Percentiles rank a stretch among this genome's conserved stretches.
phyloP scores from a whole-genome alignment of 306 rosid species.

The Crataegus laevigata region DNA sequence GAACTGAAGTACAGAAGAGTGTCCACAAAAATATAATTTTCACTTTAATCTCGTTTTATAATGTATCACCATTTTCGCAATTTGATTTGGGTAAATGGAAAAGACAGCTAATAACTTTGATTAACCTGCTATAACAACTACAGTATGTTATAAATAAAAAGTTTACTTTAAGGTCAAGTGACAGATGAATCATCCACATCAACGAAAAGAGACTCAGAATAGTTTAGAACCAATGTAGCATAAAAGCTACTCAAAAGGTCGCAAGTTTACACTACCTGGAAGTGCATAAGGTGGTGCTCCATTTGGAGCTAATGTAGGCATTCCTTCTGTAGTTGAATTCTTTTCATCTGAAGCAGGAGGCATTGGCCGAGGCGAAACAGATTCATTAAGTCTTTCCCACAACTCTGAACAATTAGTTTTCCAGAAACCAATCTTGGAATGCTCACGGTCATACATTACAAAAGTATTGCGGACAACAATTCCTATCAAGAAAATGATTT shows the following conservation, averaged over 20 bases:
- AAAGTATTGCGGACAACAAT: slow-evolving; percentile 88
- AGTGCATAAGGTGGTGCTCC: slow-evolving; percentile 32
- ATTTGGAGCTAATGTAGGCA: slow-evolving; percentile 60
- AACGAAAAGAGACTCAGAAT: background rate
- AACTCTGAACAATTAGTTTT: slow-evolving; percentile 95
- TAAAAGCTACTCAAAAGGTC: slow-evolving; percentile 5
- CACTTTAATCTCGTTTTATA: background rate
- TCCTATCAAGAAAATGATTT: slow-evolving; percentile 36
- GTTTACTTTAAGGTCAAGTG: background rate
- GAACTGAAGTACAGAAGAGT: background rate
- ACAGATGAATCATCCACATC: background rate
- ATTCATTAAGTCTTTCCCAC: slow-evolving; percentile 67
- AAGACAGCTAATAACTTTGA: background rate
- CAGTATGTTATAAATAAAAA: too few relatives aligned
- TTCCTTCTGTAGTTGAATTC: slow-evolving; percentile 24
- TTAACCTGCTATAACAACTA: background rate
- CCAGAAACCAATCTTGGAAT: slow-evolving; percentile 85
- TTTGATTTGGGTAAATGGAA: background rate
- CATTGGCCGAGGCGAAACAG: slow-evolving; percentile 42
- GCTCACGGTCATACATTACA: slow-evolving; percentile 80
- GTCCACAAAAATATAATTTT: background rate
- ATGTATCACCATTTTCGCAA: background rate
- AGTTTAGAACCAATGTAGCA: background rate
- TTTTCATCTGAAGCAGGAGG: slow-evolving; percentile 37
- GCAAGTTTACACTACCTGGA: slow-evolving; percentile 41